Conservation (phyloP, 202 grass and related monocot species). For the Schoenoplectus triqueter region DNA sequence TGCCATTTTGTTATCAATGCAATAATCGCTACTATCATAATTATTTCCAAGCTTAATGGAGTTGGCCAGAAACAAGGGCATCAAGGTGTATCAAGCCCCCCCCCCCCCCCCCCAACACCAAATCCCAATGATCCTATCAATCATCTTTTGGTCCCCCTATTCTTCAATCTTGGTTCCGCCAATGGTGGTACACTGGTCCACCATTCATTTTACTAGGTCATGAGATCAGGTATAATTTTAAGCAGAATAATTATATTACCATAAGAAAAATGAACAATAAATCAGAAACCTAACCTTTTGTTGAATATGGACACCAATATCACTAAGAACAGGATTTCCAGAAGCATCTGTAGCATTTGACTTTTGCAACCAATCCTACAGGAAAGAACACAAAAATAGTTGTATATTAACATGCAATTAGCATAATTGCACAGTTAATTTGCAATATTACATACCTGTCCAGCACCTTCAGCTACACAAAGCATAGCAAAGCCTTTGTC, state of each 20-base stretch:
- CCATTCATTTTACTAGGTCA: constrained; percentile 6
- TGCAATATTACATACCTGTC: constrained; percentile 59
- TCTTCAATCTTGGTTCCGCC: too few species aligned
- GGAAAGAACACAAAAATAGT: constrained; percentile 42
- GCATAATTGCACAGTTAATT: constrained; percentile 27
- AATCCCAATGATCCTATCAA: too few species aligned
- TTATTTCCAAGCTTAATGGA: neutral
- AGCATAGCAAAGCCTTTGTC: constrained; percentile 86
- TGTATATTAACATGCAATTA: constrained; percentile 23
- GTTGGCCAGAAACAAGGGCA: neutral
- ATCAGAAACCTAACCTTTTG: constrained; percentile 57
- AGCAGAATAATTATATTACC: neutral
- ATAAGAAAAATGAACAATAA: constrained; percentile 18
- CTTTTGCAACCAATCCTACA: constrained; percentile 80
- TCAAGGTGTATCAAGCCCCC: neutral
- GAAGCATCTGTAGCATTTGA: constrained; percentile 89
- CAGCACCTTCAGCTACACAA: constrained; percentile 90
- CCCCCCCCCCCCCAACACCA: too few species aligned
- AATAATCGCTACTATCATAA: neutral
- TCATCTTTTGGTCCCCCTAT: too few species aligned
- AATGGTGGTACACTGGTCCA: neutral
- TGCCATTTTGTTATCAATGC: constrained; percentile 1
- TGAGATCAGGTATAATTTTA: neutral
- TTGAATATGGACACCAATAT: constrained; percentile 92
- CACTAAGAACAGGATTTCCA: constrained; percentile 80